Evolutionary conservation across 352 stramenopile genomes (phyloP).

Genomic region (Phytophthora syringae): DNA sequence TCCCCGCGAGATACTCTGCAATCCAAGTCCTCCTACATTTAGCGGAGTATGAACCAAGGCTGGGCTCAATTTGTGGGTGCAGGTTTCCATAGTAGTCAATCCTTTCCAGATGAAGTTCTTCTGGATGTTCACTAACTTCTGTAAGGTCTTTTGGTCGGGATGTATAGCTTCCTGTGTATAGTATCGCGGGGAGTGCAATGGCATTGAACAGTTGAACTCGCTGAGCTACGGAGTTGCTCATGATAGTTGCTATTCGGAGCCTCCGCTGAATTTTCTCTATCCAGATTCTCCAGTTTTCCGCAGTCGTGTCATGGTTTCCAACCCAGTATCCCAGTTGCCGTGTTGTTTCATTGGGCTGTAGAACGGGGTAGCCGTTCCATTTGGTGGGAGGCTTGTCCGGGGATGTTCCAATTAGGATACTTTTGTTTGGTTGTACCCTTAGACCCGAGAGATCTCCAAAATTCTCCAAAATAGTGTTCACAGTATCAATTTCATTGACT

Average conservation of each 20-base stretch:
- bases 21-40: neutral
- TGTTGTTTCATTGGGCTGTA: neutral
- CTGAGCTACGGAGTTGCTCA: neutral
- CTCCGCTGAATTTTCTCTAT: neutral
- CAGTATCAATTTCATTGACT: no score
- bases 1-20: neutral
- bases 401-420: neutral
- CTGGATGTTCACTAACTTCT: neutral
- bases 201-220: no score
- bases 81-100: neutral
- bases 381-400: neutral
- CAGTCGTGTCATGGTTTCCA: neutral
- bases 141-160: neutral
- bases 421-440: no score
- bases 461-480: no score
- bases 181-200: no score
- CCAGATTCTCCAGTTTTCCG: constrained; percentile 4
- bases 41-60: neutral
- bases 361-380: neutral
- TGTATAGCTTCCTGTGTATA: neutral
- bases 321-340: constrained; percentile 5
- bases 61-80: neutral
- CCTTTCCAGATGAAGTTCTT: neutral
- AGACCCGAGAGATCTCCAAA: no score
- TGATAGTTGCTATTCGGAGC: constrained; percentile 1